Base-by-base conservation (phyloP, 2,329 filamentous ascomycete genomes). In the Pseudocercospora crystallina region DNA sequence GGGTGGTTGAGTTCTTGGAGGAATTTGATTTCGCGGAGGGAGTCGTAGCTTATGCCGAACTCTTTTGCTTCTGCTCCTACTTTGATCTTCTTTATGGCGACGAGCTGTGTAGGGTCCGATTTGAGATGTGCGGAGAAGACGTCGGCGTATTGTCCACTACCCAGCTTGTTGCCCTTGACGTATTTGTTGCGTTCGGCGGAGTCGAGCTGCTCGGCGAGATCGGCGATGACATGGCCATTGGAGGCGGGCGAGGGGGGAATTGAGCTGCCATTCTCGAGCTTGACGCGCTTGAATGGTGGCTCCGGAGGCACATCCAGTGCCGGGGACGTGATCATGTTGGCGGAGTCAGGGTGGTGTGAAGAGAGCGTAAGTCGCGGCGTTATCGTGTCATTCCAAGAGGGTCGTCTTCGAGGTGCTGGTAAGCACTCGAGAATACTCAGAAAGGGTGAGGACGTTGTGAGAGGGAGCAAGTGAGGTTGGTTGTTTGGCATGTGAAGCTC, bases 31-130 rank as follows among this genome's bases (percentile, higher is more conserved):
- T 99, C 94, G 63, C 94, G 90, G 58, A 99, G 86, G 33, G 91
- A 90, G 71, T 99, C 94, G 71, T 94, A 90, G 5, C 90, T 87
- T 71, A 99, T 87, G 59, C 94, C 94, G 51, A 66, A 66, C 70
- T 97, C 90, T 53, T 83, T 86, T 74, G 89, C 95, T 67, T 92
- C 88, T 54, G 87, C 85, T 62, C 90, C 87, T 51, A 90, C 78
- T 69, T 94, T 94, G 76, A 94, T 94, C 75, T 92, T 94, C 71
- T 95, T 95, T 76, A 95, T 92, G 63, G 94, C 94, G 57, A 99
- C 89, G 47, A 87, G 81, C 36, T 83, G 80, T 31, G 79, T 79
- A 5, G 90, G 86, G 62, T 94, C 84, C 52, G 74, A 69, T 56
- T 85, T 82, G 39, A 94, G 80, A 71, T 92, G 87, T 45, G 91